Percentiles rank a stretch among this genome's conserved stretches.
phyloP scores from a whole-genome alignment of 768 basidiomycete genomes.

The Phlebiopsis flavidoalba region DNA sequence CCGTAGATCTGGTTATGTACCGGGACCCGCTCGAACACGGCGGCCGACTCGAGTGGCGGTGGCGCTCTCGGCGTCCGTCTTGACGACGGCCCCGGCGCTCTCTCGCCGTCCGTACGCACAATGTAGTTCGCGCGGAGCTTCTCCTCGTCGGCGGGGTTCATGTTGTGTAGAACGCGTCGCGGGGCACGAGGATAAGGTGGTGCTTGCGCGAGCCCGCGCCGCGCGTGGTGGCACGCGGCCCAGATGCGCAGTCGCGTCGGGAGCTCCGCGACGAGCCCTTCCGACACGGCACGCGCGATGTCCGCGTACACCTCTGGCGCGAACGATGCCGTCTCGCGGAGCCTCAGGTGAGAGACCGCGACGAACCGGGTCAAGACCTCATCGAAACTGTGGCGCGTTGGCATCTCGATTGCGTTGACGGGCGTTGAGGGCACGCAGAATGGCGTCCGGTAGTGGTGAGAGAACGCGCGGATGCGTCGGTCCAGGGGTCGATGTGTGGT shows the following conservation, averaged over 20 bases:
- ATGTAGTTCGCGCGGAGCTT: conserved; percentile 43
- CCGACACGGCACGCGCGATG: conserved; percentile 43
- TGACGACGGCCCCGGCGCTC: conserved; percentile 15
- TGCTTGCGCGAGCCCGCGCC: conserved; percentile 55
- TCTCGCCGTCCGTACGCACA: conserved; percentile 32
- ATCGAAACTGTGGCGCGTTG: conserved; percentile 48
- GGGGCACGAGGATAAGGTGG: conserved; percentile 53
- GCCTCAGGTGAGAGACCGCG: conserved; percentile 43
- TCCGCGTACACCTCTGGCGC: conserved; percentile 48
- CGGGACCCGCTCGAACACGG: conserved; percentile 56
- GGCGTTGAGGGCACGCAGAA: conserved; percentile 50
- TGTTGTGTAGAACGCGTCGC: conserved; percentile 51
- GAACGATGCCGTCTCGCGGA: conserved; percentile 59
- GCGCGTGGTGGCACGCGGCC: conserved; percentile 55
- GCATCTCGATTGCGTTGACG: conserved; percentile 56
- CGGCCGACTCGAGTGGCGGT: conserved; percentile 27
- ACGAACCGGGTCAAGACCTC: conserved; percentile 44
- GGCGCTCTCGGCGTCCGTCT: conserved; percentile 7
- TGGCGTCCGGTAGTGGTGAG: conserved; percentile 53
- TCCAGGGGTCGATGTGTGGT: conserved; percentile 53
- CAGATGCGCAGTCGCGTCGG: conserved; percentile 44
- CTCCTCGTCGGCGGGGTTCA: conserved; percentile 46
- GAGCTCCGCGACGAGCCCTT: conserved; percentile 25
- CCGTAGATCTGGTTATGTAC: conserved; percentile 65
- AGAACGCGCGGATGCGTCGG: conserved; percentile 49